phyloP scores from a whole-genome alignment of 306 rosid species.

The Pterocarpus santalinus region DNA sequence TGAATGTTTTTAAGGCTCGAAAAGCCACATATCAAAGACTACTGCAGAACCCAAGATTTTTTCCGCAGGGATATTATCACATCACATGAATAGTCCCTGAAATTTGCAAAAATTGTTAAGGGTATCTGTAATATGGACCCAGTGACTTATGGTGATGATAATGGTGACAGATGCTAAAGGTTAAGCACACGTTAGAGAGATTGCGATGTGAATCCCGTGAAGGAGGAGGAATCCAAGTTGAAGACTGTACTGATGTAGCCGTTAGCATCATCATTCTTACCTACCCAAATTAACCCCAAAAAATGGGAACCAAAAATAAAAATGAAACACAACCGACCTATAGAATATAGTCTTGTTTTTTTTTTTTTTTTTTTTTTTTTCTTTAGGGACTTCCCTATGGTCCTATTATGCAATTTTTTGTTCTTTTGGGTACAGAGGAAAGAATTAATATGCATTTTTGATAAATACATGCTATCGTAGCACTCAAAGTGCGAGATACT shows the following conservation, averaged over 20 bases:
- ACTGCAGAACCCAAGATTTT: neutral
- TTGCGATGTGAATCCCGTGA: conserved; percentile 12
- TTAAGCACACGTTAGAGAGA: conserved; percentile 32
- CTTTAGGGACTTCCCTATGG: no score
- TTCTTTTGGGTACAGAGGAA: no score
- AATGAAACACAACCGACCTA: neutral
- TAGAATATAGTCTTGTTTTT: neutral
- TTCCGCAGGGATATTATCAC: neutral
- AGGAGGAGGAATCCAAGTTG: conserved; percentile 23
- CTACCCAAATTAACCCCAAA: neutral
- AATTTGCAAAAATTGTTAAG: no score
- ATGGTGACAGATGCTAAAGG: conserved; percentile 18
- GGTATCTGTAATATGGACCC: conserved; percentile 25
- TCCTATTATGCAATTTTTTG: no score
- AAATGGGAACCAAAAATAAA: neutral
- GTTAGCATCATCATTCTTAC: conserved; percentile 33
- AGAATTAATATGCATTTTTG: no score
- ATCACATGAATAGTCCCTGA: neutral
- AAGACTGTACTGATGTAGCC: conserved; percentile 12
- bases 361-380: no score
- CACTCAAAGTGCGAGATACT: no score
- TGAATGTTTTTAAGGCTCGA: no score
- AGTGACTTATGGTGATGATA: conserved; percentile 24
- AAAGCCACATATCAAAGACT: no score
- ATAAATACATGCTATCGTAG: no score